Conservation (phyloP, 208 protist genomes). For the Balamuthia mandrillaris region DNA sequence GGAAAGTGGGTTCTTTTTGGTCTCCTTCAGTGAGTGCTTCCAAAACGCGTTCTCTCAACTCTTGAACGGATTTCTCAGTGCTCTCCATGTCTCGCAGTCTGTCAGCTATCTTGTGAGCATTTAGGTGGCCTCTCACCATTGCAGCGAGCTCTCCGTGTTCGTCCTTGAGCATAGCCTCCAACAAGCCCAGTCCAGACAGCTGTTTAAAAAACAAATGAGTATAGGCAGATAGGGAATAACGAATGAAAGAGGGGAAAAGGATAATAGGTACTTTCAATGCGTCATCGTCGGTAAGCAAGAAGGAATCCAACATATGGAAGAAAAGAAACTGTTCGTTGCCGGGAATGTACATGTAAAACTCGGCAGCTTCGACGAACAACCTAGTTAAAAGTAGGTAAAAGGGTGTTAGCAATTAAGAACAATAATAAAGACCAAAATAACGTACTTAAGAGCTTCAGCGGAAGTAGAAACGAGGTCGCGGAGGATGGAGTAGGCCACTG, state of each 20-base stretch:
- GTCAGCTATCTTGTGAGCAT: too few species aligned
- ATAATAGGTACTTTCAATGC: neutral
- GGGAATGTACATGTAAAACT: constrained; percentile 11
- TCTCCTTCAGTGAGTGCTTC: neutral
- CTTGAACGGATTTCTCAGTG: too few species aligned
- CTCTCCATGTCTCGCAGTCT: too few species aligned
- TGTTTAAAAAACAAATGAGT: neutral
- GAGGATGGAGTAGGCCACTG: neutral
- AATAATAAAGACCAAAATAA: neutral
- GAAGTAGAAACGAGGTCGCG: neutral
- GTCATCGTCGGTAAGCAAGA: neutral
- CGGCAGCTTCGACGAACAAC: neutral
- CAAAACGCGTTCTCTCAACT: too few species aligned
- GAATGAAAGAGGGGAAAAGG: neutral
- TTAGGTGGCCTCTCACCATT: constrained; percentile 17
- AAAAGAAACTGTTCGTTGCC: constrained; percentile 10
- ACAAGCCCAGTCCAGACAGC: neutral
- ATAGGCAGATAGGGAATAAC: neutral
- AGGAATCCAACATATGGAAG: neutral
- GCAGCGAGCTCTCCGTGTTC: neutral
- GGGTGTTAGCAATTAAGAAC: neutral
- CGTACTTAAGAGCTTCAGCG: neutral
- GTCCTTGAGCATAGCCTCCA: neutral
- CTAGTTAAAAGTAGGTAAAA: neutral
- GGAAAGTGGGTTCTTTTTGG: neutral